phyloP scores from a whole-genome alignment of 129 eudicot species.

The Chrysanthemum makinoi region DNA sequence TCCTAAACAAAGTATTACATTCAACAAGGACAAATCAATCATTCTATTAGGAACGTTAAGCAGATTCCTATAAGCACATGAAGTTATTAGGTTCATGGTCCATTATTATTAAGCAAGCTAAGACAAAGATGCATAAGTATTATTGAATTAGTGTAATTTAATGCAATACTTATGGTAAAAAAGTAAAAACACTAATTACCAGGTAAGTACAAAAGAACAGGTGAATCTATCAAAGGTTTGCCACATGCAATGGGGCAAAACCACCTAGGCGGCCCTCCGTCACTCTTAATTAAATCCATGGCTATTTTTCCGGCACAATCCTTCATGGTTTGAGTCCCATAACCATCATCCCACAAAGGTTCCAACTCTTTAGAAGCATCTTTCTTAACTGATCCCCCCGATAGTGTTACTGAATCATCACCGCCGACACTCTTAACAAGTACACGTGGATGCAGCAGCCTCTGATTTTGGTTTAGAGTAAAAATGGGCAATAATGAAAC shows the following conservation, averaged over 20 bases:
- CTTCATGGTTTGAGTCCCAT: slow-evolving; percentile 60
- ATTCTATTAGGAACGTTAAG: neutral
- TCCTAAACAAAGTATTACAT: slow-evolving; percentile 36
- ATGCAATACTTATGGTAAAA: neutral
- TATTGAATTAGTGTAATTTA: neutral
- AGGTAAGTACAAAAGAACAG: slow-evolving; percentile 70
- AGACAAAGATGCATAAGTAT: neutral
- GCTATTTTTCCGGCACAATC: slow-evolving; percentile 58
- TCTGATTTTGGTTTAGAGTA: slow-evolving; percentile 26
- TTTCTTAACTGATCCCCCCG: slow-evolving; percentile 26
- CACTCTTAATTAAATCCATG: slow-evolving; percentile 53
- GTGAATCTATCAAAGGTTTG: slow-evolving; percentile 53
- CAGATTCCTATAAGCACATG: no score
- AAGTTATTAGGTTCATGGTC: no score
- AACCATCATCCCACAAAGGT: slow-evolving; percentile 89
- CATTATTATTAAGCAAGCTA: no score
- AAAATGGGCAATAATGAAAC: slow-evolving; percentile 30
- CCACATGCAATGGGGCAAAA: slow-evolving; percentile 62
- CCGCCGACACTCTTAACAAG: slow-evolving; percentile 35
- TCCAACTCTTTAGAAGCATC: slow-evolving; percentile 39
- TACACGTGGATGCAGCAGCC: slow-evolving; percentile 29
- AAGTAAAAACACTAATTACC: slow-evolving; percentile 40
- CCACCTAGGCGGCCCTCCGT: slow-evolving; percentile 69
- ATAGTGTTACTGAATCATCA: slow-evolving; percentile 28
- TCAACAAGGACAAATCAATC: neutral